These are phyloP conservation scores for Dictyostelium firmibasis DNA, from an alignment of 78 protist genomes.

Conservation along the genomic window DNA sequence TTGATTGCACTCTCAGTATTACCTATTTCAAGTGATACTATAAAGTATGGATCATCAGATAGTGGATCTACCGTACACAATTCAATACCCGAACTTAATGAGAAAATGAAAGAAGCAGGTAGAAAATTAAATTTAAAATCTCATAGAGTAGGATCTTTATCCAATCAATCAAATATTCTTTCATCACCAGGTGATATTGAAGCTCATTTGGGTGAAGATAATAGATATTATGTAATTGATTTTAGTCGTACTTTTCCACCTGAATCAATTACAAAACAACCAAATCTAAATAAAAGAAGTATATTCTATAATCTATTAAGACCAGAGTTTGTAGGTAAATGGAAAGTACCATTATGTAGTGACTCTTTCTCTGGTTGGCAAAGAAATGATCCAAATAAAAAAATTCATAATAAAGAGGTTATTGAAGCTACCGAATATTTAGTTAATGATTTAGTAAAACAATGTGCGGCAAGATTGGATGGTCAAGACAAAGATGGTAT, in stretches of 20 bases:
- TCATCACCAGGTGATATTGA: conserved; percentile 74
- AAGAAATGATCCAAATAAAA: conserved; percentile 29
- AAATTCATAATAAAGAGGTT: conserved; percentile 37
- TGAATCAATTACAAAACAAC: conserved; percentile 47
- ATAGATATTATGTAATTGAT: conserved; percentile 77
- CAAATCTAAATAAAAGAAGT: conserved; percentile 49
- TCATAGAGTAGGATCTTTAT: conserved; percentile 48
- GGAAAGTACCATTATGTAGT: conserved; percentile 75
- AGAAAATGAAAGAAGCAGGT: conserved; percentile 70
- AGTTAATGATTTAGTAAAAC: background rate
- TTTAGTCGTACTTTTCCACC: conserved; percentile 87
- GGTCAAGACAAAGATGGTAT: conserved; percentile 18
- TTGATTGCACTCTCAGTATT: conserved; percentile 78
- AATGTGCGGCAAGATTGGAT: conserved; percentile 46
- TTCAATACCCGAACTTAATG: conserved; percentile 26
- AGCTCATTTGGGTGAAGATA: conserved; percentile 72
- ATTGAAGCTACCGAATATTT: conserved; percentile 59
- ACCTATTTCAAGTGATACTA: conserved; percentile 72
- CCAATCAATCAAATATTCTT: conserved; percentile 16
- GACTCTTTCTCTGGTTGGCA: conserved; percentile 81
- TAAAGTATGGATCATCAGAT: conserved; percentile 78
- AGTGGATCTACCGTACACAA: conserved; percentile 70
- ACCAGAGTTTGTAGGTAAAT: conserved; percentile 77
- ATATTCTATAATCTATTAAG: conserved; percentile 76
- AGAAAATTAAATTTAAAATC: conserved; percentile 53